Evolutionary conservation across 1,284 basidiomycete genomes (phyloP).

Genomic region (Ceraceosorus bombacis): DNA sequence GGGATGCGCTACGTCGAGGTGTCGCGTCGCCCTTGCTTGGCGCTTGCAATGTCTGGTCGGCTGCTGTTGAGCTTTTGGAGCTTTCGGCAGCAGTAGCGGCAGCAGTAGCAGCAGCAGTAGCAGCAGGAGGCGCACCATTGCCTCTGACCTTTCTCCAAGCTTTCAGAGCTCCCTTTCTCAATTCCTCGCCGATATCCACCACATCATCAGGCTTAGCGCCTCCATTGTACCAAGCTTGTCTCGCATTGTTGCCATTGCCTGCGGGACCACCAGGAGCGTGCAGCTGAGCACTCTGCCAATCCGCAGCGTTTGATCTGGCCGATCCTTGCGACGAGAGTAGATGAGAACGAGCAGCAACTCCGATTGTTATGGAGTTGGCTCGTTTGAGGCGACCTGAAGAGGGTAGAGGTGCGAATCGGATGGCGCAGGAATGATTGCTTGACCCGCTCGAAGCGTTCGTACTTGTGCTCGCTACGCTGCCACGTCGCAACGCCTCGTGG

Average conservation of each 20-base stretch:
- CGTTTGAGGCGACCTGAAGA: conserved; percentile 32
- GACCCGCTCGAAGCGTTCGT: background rate
- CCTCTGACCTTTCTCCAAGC: conserved; percentile 32
- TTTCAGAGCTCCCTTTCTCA: conserved; percentile 27
- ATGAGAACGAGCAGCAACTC: conserved; percentile 39
- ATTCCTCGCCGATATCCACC: conserved; percentile 35
- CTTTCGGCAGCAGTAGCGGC: background rate
- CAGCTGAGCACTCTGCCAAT: conserved; percentile 5
- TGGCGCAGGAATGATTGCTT: conserved; percentile 13
- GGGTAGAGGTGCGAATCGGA: conserved; percentile 40
- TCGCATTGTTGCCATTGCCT: background rate
- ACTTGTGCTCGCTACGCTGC: background rate
- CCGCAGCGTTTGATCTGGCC: conserved; percentile 9
- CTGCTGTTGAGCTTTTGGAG: background rate
- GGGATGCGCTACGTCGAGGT: conserved; percentile 5
- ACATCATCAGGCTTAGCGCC: conserved; percentile 18
- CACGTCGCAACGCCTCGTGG: background rate
- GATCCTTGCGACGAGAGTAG: conserved; percentile 38
- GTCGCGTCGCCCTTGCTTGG: conserved; percentile 4
- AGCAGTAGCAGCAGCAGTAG: background rate
- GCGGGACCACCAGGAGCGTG: background rate
- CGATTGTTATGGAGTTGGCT: conserved; percentile 44
- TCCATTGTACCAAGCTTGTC: conserved; percentile 5
- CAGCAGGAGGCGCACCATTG: conserved; percentile 8
- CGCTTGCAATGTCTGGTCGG: background rate